A percentile compares a stretch with the other conserved stretches of the same genome.
Evolutionary conservation across 108 stramenopile genomes (phyloP).

Genomic region (Nannochloropsis oceanica): DNA sequence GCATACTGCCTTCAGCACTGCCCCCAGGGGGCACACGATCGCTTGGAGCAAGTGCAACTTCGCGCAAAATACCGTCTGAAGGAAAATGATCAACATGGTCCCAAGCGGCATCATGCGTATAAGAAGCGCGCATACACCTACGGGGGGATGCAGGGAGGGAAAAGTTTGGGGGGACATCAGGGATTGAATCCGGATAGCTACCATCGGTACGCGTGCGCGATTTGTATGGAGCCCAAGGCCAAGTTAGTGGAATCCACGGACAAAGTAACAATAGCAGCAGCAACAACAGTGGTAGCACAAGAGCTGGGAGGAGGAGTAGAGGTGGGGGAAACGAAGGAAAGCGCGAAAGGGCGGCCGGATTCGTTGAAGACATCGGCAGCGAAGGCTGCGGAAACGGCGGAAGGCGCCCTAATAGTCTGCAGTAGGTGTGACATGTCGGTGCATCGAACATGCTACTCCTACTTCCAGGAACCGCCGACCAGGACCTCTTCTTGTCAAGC

Average conservation of each 20-base stretch:
- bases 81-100: not conserved
- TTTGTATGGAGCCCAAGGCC: constrained; percentile 5
- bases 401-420: not conserved
- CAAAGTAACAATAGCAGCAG: not conserved
- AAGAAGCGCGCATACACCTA: not conserved
- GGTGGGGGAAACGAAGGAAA: not conserved
- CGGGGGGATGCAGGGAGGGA: not conserved
- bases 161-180: not conserved
- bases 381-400: not conserved
- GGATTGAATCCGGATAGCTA: constrained; percentile 3
- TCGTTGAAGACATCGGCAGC: not conserved
- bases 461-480: not conserved
- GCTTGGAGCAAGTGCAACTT: not conserved
- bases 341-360: not conserved
- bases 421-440: not conserved
- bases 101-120: not conserved
- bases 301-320: not conserved
- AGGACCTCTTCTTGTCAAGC: not conserved
- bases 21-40: not conserved
- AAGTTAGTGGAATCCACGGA: not conserved
- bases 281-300: not conserved
- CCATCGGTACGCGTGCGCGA: not conserved
- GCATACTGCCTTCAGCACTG: not conserved
- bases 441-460: not conserved
- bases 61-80: not conserved